Evolutionary conservation across 2,329 filamentous ascomycete species (phyloP), one percentile per base, ranked within the genome.

Genomic region (Chaetomiaceae sp.): DNA sequence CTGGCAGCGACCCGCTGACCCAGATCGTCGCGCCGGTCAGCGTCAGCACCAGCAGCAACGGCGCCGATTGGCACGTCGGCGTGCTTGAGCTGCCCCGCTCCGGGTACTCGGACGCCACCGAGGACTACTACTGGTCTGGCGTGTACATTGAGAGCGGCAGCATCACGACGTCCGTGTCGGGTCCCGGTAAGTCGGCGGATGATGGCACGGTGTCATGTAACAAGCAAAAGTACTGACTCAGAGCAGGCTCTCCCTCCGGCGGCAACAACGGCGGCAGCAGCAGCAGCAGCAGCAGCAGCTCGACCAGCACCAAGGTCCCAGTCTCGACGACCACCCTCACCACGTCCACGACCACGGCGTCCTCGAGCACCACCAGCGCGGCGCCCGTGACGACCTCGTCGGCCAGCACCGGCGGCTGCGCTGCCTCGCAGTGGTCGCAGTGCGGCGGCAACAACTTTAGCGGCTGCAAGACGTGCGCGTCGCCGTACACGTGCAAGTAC

Each of bases 81-180:
- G 78, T 86, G 18, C 69, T 87, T 42, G 78, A 85, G 54, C 68
- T 87, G 49, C 78, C 81, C 6, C 71, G 76, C 17, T 65, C 67
- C 30, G 78, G 78, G 0, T 74, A 76, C 42, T 64, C 72, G 34
- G 75, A 79, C 29, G 61, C 57, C 3, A 66, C 61, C 34, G 83
- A 87, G 68, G 83, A 87, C 59, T 81, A 80, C 69, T 86, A 78
- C 63, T 87, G 84, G 67, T 82, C 77, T 1, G 83, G 84, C 11
- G 79, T 86, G 1, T 88, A 86, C 58, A 73, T 87, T 40, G 84
- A 88, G 71, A 73, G 68, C 45, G 81, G 77, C 6, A 42, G 49
- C 30, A 47, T 63, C 26, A 62, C 60, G 4, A 62, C 58, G 1
- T 42, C 53, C 1, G 55, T 64, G 6, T 45, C 55, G 17, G 60